phyloP scores from a whole-genome alignment of 2,329 filamentous ascomycete species.

The Bipolaris gigantea region DNA sequence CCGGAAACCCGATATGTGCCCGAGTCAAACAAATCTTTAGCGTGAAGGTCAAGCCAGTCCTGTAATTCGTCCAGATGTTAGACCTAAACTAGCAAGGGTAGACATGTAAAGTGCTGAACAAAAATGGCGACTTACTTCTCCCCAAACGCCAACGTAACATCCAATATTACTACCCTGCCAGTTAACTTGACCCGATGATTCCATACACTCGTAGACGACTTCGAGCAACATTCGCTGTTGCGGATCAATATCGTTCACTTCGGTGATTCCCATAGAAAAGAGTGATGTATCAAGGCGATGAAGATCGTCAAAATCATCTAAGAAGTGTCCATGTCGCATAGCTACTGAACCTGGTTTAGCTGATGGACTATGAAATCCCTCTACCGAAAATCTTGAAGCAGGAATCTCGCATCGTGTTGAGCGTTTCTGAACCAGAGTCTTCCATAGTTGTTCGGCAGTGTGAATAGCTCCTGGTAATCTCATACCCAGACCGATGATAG shows the following conservation, averaged over 20 bases:
- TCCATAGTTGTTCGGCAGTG: background rate
- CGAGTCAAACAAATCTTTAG: background rate
- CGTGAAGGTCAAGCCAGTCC: background rate
- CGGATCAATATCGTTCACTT: background rate
- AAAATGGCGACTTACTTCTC: background rate
- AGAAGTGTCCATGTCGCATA: background rate
- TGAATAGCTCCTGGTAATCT: background rate
- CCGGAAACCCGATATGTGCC: background rate
- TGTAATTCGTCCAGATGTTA: background rate
- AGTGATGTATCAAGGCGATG: background rate
- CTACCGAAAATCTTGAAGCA: background rate
- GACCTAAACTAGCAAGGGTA: background rate
- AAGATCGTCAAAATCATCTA: background rate
- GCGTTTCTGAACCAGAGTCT: background rate
- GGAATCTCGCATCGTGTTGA: background rate
- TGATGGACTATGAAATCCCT: background rate
- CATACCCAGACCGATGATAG: background rate
- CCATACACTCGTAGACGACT: background rate
- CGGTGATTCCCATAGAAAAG: background rate
- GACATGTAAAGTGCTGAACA: background rate
- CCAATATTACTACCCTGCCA: background rate
- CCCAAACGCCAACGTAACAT: background rate
- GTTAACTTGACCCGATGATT: background rate
- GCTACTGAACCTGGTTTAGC: background rate
- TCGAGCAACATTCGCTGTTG: background rate